phyloP scores from a whole-genome alignment of 805 yeast species.

The Kodamaea hsintzibuensis region DNA sequence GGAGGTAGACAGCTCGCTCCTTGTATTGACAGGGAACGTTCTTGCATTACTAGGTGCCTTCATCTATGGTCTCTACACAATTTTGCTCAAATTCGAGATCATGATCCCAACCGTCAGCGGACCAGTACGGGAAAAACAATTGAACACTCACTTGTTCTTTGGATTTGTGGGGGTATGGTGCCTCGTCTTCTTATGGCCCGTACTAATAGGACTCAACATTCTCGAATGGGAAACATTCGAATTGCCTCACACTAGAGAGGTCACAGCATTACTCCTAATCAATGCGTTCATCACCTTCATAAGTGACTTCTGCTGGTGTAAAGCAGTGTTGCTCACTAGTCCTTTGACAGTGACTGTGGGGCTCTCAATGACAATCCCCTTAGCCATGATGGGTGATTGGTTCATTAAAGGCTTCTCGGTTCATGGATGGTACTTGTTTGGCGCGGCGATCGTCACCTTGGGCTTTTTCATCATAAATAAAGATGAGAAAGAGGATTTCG shows the following conservation, averaged over 20 bases:
- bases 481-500: slow-evolving; percentile 67
- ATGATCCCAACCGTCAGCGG: slow-evolving; percentile 22
- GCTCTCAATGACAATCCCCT: slow-evolving; percentile 86
- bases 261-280: slow-evolving; percentile 52
- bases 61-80: slow-evolving; percentile 90
- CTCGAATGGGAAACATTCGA: slow-evolving; percentile 69
- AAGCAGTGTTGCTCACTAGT: slow-evolving; percentile 88
- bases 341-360: slow-evolving; percentile 97
- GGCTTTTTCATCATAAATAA: slow-evolving; percentile 84
- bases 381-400: slow-evolving; percentile 91
- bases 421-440: slow-evolving; percentile 65
- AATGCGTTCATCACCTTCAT: slow-evolving; percentile 81
- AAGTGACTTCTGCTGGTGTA: slow-evolving; percentile 94
- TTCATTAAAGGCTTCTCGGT: slow-evolving; percentile 64
- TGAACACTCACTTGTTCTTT: slow-evolving; percentile 86
- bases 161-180: slow-evolving; percentile 94
- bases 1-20: slow-evolving; percentile 14
- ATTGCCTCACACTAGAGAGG: slow-evolving; percentile 57
- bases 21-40: slow-evolving; percentile 64
- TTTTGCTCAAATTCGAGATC: slow-evolving; percentile 72
- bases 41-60: slow-evolving; percentile 83
- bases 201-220: slow-evolving; percentile 63
- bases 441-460: slow-evolving; percentile 76
- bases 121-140: slow-evolving; percentile 62
- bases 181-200: slow-evolving; percentile 77